Conservation (phyloP, 331 rosid genomes). For the Pyracantha coccinea region DNA sequence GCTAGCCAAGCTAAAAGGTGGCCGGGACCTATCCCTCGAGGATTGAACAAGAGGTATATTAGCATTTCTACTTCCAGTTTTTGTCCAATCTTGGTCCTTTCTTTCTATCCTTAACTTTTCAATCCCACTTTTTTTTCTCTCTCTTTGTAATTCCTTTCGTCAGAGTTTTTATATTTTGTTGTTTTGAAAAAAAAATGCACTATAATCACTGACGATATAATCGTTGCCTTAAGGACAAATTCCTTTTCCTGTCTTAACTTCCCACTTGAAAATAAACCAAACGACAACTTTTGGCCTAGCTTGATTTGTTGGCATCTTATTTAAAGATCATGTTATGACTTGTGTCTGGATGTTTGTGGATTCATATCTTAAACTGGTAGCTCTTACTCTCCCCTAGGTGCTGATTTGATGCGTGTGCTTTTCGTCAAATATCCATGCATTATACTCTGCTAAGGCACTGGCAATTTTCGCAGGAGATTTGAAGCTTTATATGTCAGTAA, state of each 20-base stretch:
- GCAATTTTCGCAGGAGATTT: conserved; percentile 46
- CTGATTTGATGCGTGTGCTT: not conserved
- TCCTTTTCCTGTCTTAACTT: not conserved
- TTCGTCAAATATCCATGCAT: not conserved
- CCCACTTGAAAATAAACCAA: not conserved
- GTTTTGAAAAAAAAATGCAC: not conserved
- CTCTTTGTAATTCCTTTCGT: not conserved
- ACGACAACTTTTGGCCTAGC: not conserved
- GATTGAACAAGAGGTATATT: conserved; percentile 43
- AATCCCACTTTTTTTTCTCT: not conserved
- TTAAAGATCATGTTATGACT: not conserved
- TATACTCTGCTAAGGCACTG: not conserved
- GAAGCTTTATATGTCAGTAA: conserved; percentile 50
- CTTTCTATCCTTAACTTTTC: no score
- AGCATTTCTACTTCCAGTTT: not conserved
- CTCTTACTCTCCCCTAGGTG: not conserved
- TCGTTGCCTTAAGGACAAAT: not conserved
- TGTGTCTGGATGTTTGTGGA: not conserved
- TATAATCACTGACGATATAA: not conserved
- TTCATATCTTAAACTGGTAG: not conserved
- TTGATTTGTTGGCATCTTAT: not conserved
- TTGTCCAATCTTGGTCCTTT: no score
- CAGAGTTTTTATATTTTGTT: not conserved
- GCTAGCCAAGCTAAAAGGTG: conserved; percentile 40
- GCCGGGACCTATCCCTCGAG: conserved; percentile 67